phyloP scores from a whole-genome alignment of 805 yeast genomes.

The Monosporozyma aerobia region DNA sequence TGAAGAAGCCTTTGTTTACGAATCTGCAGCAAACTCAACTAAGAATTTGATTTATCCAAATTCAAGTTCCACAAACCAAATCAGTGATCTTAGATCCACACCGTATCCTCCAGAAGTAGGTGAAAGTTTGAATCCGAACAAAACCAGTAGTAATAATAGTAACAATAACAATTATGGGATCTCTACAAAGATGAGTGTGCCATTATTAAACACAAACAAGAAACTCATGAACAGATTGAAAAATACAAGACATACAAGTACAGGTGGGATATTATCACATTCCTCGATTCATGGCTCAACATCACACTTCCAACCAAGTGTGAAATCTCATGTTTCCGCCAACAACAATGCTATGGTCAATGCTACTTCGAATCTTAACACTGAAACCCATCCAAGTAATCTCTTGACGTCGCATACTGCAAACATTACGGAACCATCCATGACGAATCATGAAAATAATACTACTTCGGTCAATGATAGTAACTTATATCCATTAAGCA shows the following conservation, averaged over 20 bases:
- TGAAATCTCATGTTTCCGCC: not conserved
- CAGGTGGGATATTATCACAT: constrained; percentile 21
- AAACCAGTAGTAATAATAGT: no score
- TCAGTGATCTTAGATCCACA: not conserved
- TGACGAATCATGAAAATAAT: not conserved
- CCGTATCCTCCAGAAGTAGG: not conserved
- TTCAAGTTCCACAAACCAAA: constrained; percentile 16
- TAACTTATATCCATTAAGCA: not conserved
- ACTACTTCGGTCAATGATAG: not conserved
- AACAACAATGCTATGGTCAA: not conserved
- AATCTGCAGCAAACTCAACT: constrained; percentile 33
- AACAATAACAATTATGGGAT: constrained; percentile 15
- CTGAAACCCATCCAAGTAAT: constrained; percentile 9
- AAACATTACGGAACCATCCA: not conserved
- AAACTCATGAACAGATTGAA: constrained; percentile 20
- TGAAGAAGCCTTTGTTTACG: constrained; percentile 96
- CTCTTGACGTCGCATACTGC: not conserved
- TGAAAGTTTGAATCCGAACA: not conserved
- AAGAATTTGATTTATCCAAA: constrained; percentile 17
- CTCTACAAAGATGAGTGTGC: constrained; percentile 27
- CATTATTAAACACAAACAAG: constrained; percentile 22
- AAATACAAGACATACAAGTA: constrained; percentile 27
- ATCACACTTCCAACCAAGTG: not conserved
- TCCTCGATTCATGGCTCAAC: not conserved
- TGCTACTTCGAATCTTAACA: constrained; percentile 5